phyloP scores from a whole-genome alignment of 371 early-diverging fungal species.

The Encephalitozoon cuniculi region DNA sequence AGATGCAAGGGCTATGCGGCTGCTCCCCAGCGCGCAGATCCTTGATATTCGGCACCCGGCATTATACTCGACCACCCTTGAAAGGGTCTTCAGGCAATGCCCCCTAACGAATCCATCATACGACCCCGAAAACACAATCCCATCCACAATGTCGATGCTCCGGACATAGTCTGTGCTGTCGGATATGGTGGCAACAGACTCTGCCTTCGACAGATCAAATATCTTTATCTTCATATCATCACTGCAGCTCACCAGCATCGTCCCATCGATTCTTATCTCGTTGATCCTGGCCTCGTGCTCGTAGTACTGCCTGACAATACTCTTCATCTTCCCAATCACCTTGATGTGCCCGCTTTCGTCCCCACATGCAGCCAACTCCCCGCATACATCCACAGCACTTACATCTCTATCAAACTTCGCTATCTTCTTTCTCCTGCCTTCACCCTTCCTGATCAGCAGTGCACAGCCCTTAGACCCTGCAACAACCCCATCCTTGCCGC shows the following conservation, averaged over 20 bases:
- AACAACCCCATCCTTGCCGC: not conserved
- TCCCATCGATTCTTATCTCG: constrained; percentile 1
- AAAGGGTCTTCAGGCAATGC: not conserved
- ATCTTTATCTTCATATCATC: constrained; percentile 31
- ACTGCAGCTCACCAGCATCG: constrained; percentile 19
- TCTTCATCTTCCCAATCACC: constrained; percentile 17
- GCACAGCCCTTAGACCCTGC: constrained; percentile 2
- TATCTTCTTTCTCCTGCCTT: constrained; percentile 13
- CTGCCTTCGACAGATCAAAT: constrained; percentile 9
- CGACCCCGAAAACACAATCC: constrained; percentile 19
- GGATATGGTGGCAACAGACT: constrained; percentile 16
- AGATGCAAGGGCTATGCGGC: constrained; percentile 2
- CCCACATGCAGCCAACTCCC: constrained; percentile 24
- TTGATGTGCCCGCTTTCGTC: constrained; percentile 24
- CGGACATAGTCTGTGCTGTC: not conserved
- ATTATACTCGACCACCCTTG: not conserved
- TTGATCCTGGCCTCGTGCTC: constrained; percentile 38
- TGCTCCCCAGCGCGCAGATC: not conserved
- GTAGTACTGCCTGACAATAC: constrained; percentile 17
- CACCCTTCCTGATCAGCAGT: not conserved
- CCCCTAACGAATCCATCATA: constrained; percentile 11
- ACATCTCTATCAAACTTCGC: constrained; percentile 31
- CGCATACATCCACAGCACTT: not conserved
- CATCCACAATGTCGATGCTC: constrained; percentile 3
- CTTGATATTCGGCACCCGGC: not conserved